Evolutionary conservation across 2,329 filamentous ascomycete genomes (phyloP), one percentile per base, ranked within the genome.

Genomic region (Gaeumannomyces sp.): DNA sequence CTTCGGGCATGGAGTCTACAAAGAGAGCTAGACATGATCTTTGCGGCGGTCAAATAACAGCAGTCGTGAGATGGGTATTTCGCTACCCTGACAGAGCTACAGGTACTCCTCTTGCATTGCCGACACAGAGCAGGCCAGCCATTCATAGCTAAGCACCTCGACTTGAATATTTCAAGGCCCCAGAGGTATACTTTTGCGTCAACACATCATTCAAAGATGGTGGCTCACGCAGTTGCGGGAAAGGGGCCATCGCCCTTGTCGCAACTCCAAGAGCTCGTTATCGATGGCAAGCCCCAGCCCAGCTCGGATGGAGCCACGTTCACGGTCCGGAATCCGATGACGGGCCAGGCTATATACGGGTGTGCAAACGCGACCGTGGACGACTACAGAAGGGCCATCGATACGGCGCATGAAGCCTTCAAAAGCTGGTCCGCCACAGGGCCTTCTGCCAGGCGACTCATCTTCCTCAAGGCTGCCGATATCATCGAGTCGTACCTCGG

Each of bases 351-450:
- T 62, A 81, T 86, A 73, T 78, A 81, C 67, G 78, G 82, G 65
- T 83, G 82, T 64, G 79, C 83, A 29, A 85, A 84, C 19, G 84
- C 85, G 0, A 76, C 81, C 45, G 83, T 83, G 58, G 74, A 78
- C 10, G 78, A 83, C 66, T 86, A 87, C 28, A 76, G 83, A 11
- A 73, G 77, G 10, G 81, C 85, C 10, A 73, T 79, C 65, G 67
- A 72, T 22, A 68, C 70, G 7, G 87, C 88, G 1, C 76, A 86
- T 60, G 76, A 77, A 22, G 88, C 88, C 0, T 88, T 87, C 74
- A 80, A 81, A 35, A 73, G 81, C 64, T 92, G 89, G 89, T 81
- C 82, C 13, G 81, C 81, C 68, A 83, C 81, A 16, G 83, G 83
- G 65, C 81, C 85, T 1, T 74, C 80, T 25, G 73, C 80, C 10